A percentile compares a stretch with the other conserved stretches of the same genome.
Evolutionary conservation across 1,139 yeast species (phyloP).

Genomic region (Debaryomyces sp.): DNA sequence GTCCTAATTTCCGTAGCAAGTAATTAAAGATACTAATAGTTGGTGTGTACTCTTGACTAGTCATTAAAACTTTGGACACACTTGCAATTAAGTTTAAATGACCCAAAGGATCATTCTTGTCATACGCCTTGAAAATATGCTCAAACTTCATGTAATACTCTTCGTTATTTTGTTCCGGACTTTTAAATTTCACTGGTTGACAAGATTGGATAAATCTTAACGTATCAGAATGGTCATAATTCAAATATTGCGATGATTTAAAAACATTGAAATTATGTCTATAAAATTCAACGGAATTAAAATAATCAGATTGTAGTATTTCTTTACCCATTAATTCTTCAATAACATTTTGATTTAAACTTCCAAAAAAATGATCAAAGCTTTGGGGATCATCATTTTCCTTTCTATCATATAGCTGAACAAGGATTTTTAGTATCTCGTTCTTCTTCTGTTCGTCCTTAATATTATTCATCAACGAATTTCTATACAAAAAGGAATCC

Average conservation of each 20-base stretch:
- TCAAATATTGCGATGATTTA: constrained; percentile 37
- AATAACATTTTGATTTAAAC: constrained; percentile 17
- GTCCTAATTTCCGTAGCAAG: constrained; percentile 30
- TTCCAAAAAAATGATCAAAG: constrained; percentile 18
- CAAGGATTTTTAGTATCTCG: constrained; percentile 19
- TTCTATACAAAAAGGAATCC: constrained; percentile 18
- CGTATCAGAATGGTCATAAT: constrained; percentile 32
- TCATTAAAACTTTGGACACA: constrained; percentile 22
- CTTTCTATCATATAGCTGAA: constrained; percentile 15
- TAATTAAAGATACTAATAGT: constrained; percentile 24
- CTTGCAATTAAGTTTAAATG: constrained; percentile 28
- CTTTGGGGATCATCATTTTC: constrained; percentile 17
- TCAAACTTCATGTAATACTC: constrained; percentile 24
- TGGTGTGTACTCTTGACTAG: constrained; percentile 25
- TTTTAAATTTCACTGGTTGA: constrained; percentile 20
- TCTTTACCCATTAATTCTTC: constrained; percentile 15
- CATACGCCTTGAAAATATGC: constrained; percentile 19
- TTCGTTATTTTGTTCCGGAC: constrained; percentile 17
- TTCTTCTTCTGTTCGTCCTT: constrained; percentile 16
- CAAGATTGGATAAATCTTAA: constrained; percentile 17
- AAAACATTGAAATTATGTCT: constrained; percentile 26
- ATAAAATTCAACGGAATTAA: constrained; percentile 24
- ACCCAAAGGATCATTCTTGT: constrained; percentile 10
- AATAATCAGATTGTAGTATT: constrained; percentile 18
- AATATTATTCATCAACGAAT: constrained; percentile 18